Conservation (phyloP, 2,329 filamentous ascomycete genomes). For the Xylariaceae sp. region DNA sequence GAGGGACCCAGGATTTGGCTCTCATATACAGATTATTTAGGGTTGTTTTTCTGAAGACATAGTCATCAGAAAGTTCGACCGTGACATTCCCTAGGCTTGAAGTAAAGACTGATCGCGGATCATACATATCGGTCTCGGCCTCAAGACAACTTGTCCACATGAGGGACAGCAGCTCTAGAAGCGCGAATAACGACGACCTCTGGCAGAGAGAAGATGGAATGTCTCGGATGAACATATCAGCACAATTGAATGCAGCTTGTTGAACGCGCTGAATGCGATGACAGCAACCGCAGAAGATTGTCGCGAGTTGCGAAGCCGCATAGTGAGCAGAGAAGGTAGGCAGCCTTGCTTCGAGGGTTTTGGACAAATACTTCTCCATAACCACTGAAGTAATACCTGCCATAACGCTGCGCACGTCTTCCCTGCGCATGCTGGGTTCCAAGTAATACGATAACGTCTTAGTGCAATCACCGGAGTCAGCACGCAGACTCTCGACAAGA, state of each 20-base stretch:
- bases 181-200: slow-evolving; percentile 84
- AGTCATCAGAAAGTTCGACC: slow-evolving; percentile 93
- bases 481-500: slow-evolving; percentile 84
- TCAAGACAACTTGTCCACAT: slow-evolving; percentile 97
- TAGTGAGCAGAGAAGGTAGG: slow-evolving; percentile 88
- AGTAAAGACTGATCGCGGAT: slow-evolving; percentile 78
- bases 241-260: slow-evolving; percentile 79
- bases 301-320: slow-evolving; percentile 83
- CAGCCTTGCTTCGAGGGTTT: slow-evolving; percentile 70
- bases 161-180: slow-evolving; percentile 87
- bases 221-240: slow-evolving; percentile 80
- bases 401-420: slow-evolving; percentile 66
- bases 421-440: slow-evolving; percentile 78
- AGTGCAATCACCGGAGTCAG: slow-evolving; percentile 85
- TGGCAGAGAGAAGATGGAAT: slow-evolving; percentile 91
- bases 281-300: slow-evolving; percentile 86
- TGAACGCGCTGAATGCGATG: slow-evolving; percentile 93
- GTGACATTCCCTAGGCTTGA: slow-evolving; percentile 78
- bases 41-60: slow-evolving; percentile 77
- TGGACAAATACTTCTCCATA: slow-evolving; percentile 77
- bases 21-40: slow-evolving; percentile 75
- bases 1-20: slow-evolving; percentile 78
- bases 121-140: slow-evolving; percentile 90
- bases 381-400: slow-evolving; percentile 67
- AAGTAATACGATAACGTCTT: slow-evolving; percentile 89